Evolutionary conservation across 2,329 filamentous ascomycete species (phyloP), one percentile per base, ranked within the genome.

Genomic region (Myriangium duriaei): DNA sequence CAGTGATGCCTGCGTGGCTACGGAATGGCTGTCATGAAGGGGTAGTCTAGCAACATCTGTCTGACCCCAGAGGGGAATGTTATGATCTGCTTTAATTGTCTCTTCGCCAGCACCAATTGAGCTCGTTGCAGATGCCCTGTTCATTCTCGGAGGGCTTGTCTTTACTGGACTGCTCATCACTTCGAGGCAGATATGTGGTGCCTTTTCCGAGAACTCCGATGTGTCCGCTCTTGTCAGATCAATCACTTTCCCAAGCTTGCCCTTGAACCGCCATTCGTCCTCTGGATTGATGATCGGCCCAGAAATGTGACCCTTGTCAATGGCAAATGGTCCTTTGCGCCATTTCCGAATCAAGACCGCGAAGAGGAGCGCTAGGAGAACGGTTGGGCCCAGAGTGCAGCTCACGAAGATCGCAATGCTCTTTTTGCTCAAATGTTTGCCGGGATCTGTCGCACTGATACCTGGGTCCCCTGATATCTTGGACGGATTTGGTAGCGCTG

Each of bases 21-120:
- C 53, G 11, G 58, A 62, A 52, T 64, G 64, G 38, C 61, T 64
- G 34, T 63, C 57, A 37, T 59, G 56, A 5, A 61, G 60, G 14
- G 51, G 56, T 42, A 62, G 57, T 12, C 53, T 51, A 11, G 52
- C 51, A 12, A 12, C 11, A n/a, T n/a, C n/a, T n/a, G n/a, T n/a
- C 15, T 37, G 35, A 1, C 60, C 61, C 51, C 51, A 62, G 15
- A 58, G 53, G 7, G 61, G 62, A 12, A 58, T 54, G 14, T 60
- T 57, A 24, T 55, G 52, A 11, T 56, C 52, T n/a, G 54, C 51
- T 10, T 59, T 50, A 17, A 63, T 60, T 15, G 51, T 47, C 17
- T 52, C 57, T 36, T 62, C 61, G 1, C 50, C 53, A 34, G 60
- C 57, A 2, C 55, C 57, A 18, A 65, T 50, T 0, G 59, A 63